Conservation (phyloP, 495 filamentous ascomycete genomes). For the Tetracladium setigerum region DNA sequence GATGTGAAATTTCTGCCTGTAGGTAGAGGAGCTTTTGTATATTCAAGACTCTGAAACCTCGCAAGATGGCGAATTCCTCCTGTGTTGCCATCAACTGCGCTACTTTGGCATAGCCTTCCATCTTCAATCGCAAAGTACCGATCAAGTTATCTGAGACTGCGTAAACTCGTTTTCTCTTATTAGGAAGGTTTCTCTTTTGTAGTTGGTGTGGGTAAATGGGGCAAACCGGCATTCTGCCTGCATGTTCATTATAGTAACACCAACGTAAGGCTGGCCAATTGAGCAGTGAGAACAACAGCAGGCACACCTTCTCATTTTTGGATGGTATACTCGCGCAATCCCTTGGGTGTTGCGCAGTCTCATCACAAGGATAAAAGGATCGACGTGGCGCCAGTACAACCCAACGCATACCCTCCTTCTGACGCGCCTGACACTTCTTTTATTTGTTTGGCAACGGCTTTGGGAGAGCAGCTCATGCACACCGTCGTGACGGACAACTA, state of each 20-base stretch:
- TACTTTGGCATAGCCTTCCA: constrained; percentile 13
- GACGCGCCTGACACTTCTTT: not conserved
- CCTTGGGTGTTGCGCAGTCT: not conserved
- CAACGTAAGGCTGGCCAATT: constrained; percentile 4
- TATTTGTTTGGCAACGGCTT: not conserved
- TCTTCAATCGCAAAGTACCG: too few relatives aligned
- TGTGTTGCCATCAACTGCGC: constrained; percentile 19
- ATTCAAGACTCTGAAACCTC: constrained; percentile 21
- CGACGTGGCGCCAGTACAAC: not conserved
- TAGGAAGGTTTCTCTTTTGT: not conserved
- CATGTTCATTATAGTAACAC: too few relatives aligned
- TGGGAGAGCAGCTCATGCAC: not conserved
- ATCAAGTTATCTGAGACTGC: constrained; percentile 10
- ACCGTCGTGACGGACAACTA: not conserved
- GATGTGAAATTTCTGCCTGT: constrained; percentile 23
- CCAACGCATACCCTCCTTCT: not conserved
- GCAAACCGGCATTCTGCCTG: not conserved
- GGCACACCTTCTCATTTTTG: not conserved
- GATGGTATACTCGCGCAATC: not conserved
- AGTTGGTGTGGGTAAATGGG: not conserved
- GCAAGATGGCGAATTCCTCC: constrained; percentile 20
- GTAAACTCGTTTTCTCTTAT: constrained; percentile 13
- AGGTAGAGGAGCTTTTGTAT: constrained; percentile 24
- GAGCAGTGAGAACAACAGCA: not conserved
- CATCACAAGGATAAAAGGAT: not conserved